Percentiles rank a stretch among this genome's conserved stretches.
Evolutionary conservation across 169 alveolate species (phyloP).

Genomic region (Plasmodium cynomolgi): DNA sequence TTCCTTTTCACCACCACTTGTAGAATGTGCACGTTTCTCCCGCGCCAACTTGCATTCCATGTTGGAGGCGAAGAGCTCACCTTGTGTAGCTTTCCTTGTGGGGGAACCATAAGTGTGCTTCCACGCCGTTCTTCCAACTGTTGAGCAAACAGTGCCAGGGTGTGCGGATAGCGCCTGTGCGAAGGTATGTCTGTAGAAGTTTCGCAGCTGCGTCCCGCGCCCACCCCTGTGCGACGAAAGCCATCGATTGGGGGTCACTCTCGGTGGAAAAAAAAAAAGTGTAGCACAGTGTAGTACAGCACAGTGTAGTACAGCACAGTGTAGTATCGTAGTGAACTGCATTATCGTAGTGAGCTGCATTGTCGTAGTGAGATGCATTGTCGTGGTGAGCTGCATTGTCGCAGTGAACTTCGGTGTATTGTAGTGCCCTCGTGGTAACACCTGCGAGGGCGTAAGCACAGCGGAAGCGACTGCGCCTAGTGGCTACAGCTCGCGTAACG

Average conservation of each 20-base stretch:
- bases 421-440: background rate
- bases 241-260: background rate
- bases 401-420: too few species aligned
- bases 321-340: background rate
- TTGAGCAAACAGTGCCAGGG: background rate
- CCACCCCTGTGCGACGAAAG: background rate
- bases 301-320: background rate
- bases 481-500: background rate
- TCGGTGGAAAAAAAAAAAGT: background rate
- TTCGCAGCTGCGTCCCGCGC: background rate
- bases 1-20: background rate
- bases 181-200: background rate
- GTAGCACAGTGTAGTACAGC: background rate
- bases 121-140: background rate
- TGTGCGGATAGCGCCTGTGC: background rate
- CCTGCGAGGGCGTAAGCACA: too few species aligned
- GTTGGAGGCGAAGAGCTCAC: background rate
- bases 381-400: too few species aligned
- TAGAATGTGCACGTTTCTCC: background rate
- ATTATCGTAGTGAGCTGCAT: background rate
- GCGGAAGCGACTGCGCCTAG: background rate
- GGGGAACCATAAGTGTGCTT: background rate
- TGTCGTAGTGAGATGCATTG: too few species aligned
- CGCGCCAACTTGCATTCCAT: background rate
- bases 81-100: background rate